These are phyloP conservation scores for Chrysanthemum lavandulifolium DNA, from an alignment of 129 eudicot genomes.

Conservation along the genomic window DNA sequence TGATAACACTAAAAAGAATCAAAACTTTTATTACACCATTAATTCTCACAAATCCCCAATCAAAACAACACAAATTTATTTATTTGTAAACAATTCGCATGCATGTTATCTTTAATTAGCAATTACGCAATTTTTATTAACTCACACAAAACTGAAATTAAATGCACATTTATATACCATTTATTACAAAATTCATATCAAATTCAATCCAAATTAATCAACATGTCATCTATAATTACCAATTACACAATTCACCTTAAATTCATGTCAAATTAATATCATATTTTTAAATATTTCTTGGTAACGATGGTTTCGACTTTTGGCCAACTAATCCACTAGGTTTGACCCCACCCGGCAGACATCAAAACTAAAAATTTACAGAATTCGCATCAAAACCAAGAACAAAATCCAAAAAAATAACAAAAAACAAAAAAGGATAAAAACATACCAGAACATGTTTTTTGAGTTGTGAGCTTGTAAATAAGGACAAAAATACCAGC, in stretches of 20 bases:
- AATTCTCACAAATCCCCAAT: not conserved
- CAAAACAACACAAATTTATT: not conserved
- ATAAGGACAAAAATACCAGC: conserved; percentile 74
- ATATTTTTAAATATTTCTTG: too few species aligned
- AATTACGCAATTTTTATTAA: too few species aligned
- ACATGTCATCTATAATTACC: not conserved
- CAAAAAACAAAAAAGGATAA: not conserved
- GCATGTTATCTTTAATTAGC: too few species aligned
- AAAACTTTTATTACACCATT: not conserved
- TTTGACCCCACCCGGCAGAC: too few species aligned
- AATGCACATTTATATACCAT: too few species aligned
- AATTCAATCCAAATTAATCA: not conserved
- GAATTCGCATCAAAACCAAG: too few species aligned
- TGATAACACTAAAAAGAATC: not conserved
- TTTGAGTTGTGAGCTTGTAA: conserved; percentile 72
- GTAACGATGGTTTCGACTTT: too few species aligned
- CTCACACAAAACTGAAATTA: too few species aligned
- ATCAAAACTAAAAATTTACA: not conserved
- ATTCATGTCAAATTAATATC: too few species aligned
- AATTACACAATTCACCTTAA: too few species aligned
- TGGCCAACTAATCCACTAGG: too few species aligned
- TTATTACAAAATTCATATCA: too few species aligned
- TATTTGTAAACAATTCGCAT: not conserved
- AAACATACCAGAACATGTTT: conserved; percentile 69
- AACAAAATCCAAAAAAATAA: not conserved